A percentile compares a stretch with the other conserved stretches of the same genome.
These are phyloP conservation scores for Coelastrella sp. DNA, from an alignment of 139 green algal genomes.

Conservation along the genomic window DNA sequence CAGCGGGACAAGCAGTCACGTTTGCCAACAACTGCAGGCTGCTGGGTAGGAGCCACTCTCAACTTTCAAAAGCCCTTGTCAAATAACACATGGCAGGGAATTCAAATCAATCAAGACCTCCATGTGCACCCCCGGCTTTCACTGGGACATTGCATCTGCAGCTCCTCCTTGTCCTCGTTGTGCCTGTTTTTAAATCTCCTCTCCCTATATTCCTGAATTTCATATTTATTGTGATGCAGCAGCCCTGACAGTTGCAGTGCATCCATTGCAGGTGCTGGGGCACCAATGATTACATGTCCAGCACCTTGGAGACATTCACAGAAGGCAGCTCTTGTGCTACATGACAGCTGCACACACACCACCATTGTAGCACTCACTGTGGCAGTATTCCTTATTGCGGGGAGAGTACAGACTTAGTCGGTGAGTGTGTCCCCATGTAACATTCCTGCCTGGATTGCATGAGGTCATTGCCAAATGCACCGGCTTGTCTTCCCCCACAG, in stretches of 20 bases:
- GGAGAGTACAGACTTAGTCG: too few species aligned
- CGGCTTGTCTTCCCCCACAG: background rate
- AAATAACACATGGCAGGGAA: background rate
- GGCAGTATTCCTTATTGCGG: background rate
- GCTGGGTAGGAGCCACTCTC: background rate
- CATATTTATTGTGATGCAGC: too few species aligned
- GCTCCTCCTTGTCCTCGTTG: background rate
- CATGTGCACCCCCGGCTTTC: background rate
- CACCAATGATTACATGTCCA: too few species aligned
- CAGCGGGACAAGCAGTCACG: background rate
- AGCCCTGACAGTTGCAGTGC: too few species aligned
- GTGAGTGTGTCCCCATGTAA: too few species aligned
- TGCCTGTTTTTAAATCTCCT: too few species aligned
- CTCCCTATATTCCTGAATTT: too few species aligned
- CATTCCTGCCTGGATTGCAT: background rate
- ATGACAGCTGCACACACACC: too few species aligned
- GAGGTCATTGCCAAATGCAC: background rate
- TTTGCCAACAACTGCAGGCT: slow-evolving; percentile 32
- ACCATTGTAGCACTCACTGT: too few species aligned
- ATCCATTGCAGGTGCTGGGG: too few species aligned
- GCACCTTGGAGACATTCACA: too few species aligned
- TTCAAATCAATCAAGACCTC: background rate
- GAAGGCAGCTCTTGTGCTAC: too few species aligned
- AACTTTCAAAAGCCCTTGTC: background rate
- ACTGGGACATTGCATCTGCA: background rate